A percentile compares a stretch with the other conserved stretches of the same genome.
Conservation (phyloP, 495 filamentous ascomycete species). For the Schizothecium vesticola region DNA sequence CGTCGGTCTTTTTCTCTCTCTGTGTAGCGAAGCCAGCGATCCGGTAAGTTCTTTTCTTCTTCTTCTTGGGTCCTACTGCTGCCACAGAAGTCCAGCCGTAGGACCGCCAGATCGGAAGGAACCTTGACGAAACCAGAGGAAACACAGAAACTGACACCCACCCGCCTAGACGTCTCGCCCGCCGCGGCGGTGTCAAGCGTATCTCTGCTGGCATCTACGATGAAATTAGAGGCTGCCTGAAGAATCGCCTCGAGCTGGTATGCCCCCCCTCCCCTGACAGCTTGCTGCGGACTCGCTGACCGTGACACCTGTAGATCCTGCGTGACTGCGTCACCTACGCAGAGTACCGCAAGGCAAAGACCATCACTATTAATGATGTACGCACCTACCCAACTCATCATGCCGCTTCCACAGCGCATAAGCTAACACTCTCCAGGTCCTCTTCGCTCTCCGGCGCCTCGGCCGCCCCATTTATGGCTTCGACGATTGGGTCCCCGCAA, state of each 20-base stretch:
- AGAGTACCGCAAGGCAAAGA: conserved; percentile 51
- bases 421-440: conserved; percentile 42
- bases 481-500: conserved; percentile 17
- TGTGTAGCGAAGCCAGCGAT: conserved; percentile 55
- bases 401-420: not conserved
- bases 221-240: conserved; percentile 53
- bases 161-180: conserved; percentile 60
- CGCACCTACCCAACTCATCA: conserved; percentile 13
- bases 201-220: conserved; percentile 69
- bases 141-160: conserved; percentile 3
- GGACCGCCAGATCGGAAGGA: no score
- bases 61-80: not conserved
- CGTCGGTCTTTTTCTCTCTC: not conserved
- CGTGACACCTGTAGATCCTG: conserved; percentile 45
- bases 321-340: conserved; percentile 44
- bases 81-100: not conserved
- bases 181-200: conserved; percentile 72
- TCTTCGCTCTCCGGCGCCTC: conserved; percentile 50
- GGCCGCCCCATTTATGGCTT: conserved; percentile 50
- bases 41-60: conserved; percentile 45
- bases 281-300: not conserved
- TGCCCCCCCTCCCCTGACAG: not conserved
- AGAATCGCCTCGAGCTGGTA: conserved; percentile 50
- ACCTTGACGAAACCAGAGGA: no score
- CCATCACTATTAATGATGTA: conserved; percentile 61